Evolutionary conservation across 208 protist genomes (phyloP).

Genomic region (Zelonia costaricensis): DNA sequence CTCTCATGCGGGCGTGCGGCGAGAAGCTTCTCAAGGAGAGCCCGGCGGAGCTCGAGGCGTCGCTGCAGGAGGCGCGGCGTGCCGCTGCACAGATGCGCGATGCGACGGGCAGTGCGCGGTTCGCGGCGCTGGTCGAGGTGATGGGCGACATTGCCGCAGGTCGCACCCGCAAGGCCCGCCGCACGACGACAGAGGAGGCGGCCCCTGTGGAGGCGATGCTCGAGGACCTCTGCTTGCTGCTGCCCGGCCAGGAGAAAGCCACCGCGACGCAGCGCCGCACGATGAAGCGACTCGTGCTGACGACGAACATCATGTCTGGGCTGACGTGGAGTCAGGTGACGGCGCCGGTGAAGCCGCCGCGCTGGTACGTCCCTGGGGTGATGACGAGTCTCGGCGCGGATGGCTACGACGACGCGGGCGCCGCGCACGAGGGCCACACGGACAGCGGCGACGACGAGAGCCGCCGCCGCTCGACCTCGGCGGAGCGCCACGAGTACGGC

Average conservation of each 20-base stretch:
- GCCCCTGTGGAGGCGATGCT: conserved; percentile 61
- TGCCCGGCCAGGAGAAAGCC: conserved; percentile 32
- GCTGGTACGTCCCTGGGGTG: conserved; percentile 63
- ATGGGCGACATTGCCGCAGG: conserved; percentile 68
- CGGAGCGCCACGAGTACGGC: background rate
- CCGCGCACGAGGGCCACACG: background rate
- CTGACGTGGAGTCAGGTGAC: conserved; percentile 53
- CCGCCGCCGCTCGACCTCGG: background rate
- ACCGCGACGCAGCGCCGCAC: conserved; percentile 38
- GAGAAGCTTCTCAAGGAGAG: conserved; percentile 84
- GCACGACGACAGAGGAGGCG: conserved; percentile 43
- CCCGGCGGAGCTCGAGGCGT: conserved; percentile 55
- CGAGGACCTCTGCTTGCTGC: conserved; percentile 49
- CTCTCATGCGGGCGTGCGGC: conserved; percentile 72
- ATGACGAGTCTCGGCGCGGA: conserved; percentile 13
- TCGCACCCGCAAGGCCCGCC: conserved; percentile 43
- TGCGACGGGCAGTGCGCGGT: conserved; percentile 39
- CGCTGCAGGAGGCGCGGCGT: conserved; percentile 43
- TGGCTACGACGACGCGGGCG: conserved; percentile 2
- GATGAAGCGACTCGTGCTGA: conserved; percentile 60
- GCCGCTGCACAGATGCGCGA: conserved; percentile 25
- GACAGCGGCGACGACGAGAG: background rate
- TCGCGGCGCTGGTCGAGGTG: conserved; percentile 60
- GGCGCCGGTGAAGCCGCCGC: conserved; percentile 50
- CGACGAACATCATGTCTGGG: conserved; percentile 48